Evolutionary conservation across 495 filamentous ascomycete species (phyloP).

Genomic region (Margaritispora aquatica): DNA sequence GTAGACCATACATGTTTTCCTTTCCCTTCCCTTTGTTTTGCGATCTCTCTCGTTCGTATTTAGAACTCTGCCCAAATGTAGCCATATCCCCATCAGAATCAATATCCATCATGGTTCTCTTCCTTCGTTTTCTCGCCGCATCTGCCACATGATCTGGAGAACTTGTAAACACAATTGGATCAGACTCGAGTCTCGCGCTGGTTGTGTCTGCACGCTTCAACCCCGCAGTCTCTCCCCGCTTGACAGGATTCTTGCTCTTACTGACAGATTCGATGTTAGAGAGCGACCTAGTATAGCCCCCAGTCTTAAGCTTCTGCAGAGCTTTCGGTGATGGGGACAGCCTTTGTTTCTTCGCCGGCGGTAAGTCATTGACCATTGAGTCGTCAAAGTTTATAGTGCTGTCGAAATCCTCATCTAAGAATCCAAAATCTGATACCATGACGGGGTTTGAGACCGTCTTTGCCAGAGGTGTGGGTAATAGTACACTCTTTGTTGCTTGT

Average conservation of each 20-base stretch:
- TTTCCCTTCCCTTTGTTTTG: background rate
- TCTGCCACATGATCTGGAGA: constrained; percentile 27
- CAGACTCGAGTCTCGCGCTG: constrained; percentile 28
- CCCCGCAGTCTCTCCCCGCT: background rate
- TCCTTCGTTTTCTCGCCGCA: constrained; percentile 11
- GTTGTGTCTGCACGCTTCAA: constrained; percentile 8
- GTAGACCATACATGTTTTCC: background rate
- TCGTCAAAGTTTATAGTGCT: background rate
- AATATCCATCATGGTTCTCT: background rate
- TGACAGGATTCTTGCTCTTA: background rate
- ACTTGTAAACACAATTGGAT: constrained; percentile 50
- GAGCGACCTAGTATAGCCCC: constrained; percentile 17
- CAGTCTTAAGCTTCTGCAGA: constrained; percentile 8
- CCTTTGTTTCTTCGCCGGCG: constrained; percentile 23
- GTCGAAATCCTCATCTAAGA: background rate
- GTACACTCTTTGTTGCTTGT: background rate
- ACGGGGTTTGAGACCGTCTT: background rate
- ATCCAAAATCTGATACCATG: background rate
- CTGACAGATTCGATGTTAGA: constrained; percentile 20
- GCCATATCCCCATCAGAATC: constrained; percentile 8
- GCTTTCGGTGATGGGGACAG: constrained; percentile 22
- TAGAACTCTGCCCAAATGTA: background rate
- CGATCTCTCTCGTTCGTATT: background rate
- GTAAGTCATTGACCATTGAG: background rate
- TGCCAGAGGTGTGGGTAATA: background rate